Evolutionary conservation across 352 stramenopile genomes (phyloP).

Genomic region (Pythium biforme): DNA sequence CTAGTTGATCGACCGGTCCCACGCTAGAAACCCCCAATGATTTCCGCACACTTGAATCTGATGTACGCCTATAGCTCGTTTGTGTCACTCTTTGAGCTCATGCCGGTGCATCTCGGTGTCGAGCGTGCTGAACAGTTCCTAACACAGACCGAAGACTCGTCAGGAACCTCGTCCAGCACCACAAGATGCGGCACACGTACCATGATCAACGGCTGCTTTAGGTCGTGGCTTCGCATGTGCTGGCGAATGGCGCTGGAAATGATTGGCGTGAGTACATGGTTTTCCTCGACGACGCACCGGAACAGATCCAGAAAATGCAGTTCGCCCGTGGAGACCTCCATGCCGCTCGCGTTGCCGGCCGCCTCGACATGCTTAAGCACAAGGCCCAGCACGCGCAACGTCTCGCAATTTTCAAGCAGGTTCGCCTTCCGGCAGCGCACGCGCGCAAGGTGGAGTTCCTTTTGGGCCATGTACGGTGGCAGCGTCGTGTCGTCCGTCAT

Average conservation of each 20-base stretch:
- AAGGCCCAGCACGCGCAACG: slow-evolving; percentile 45
- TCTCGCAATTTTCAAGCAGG: slow-evolving; percentile 61
- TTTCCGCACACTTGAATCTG: neutral
- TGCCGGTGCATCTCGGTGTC: slow-evolving; percentile 14
- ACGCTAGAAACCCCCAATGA: neutral
- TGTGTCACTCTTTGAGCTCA: neutral
- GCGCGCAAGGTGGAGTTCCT: slow-evolving; percentile 57
- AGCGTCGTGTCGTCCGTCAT: slow-evolving; percentile 52
- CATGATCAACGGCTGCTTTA: slow-evolving; percentile 41
- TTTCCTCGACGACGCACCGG: slow-evolving; percentile 61
- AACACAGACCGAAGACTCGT: no score
- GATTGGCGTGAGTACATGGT: slow-evolving; percentile 63
- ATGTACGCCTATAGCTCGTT: neutral
- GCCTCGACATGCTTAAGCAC: slow-evolving; percentile 51
- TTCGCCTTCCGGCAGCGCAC: slow-evolving; percentile 57
- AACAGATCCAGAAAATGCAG: slow-evolving; percentile 69
- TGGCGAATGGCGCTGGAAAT: slow-evolving; percentile 48
- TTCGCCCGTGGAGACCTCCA: slow-evolving; percentile 51
- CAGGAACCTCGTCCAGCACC: no score
- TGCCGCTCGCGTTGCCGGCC: slow-evolving; percentile 36
- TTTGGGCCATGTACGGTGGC: slow-evolving; percentile 51
- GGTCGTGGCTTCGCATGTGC: slow-evolving; percentile 41
- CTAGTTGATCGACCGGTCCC: neutral
- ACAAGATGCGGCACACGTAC: no score
- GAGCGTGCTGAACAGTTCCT: slow-evolving; percentile 15